phyloP scores from a whole-genome alignment of 73 alveolate species.

The Tetrahymena borealis region DNA sequence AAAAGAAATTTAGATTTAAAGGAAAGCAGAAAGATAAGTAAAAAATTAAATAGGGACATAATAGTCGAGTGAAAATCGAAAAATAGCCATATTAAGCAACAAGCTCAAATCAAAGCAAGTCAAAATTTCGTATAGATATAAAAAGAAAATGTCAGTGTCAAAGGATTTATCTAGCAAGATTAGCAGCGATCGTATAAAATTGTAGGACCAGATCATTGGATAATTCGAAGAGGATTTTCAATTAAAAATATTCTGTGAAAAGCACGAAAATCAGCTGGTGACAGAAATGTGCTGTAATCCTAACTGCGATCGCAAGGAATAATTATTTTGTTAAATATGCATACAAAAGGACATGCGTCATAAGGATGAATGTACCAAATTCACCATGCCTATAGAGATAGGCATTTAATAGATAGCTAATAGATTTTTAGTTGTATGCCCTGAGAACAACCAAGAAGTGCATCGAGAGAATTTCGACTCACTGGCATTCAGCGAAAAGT shows the following conservation, averaged over 20 bases:
- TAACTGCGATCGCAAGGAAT: background rate
- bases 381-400: background rate
- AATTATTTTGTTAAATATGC: background rate
- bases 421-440: background rate
- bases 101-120: slow-evolving; percentile 3
- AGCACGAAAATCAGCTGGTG: background rate
- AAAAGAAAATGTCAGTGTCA: background rate
- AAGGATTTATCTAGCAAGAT: background rate
- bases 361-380: background rate
- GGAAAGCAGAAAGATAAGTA: background rate
- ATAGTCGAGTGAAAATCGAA: background rate
- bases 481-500: background rate
- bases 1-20: background rate
- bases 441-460: background rate
- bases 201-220: background rate
- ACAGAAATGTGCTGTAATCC: background rate
- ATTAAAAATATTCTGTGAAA: background rate
- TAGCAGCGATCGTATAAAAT: background rate
- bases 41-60: background rate
- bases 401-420: background rate
- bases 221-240: background rate
- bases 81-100: background rate
- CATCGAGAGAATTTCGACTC: background rate
- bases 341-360: slow-evolving; percentile 3
- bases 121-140: background rate